Percentiles rank a stretch among this genome's conserved stretches.
These are phyloP conservation scores for Tardiomyces blankii DNA, from an alignment of 1,139 yeast species.

Conservation along the genomic window DNA sequence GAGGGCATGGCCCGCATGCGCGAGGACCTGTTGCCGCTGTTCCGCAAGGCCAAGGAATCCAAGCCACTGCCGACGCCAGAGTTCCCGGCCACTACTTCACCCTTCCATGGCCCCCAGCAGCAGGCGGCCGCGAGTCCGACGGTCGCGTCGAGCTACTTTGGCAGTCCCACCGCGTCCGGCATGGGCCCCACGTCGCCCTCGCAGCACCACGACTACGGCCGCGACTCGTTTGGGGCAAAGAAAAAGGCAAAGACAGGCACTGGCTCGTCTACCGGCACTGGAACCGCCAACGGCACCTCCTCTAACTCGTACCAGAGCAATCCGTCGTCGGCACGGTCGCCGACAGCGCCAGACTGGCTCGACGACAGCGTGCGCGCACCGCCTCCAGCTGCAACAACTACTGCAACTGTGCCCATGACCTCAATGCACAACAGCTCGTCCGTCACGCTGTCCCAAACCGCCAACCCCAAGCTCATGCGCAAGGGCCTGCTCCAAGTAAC, in stretches of 20 bases:
- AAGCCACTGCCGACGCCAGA: slow-evolving; percentile 35
- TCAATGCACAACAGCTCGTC: not conserved
- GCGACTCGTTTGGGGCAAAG: not conserved
- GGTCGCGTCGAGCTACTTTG: not conserved
- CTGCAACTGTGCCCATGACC: not conserved
- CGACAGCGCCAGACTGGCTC: not conserved
- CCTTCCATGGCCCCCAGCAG: slow-evolving; percentile 3
- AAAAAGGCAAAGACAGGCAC: not conserved
- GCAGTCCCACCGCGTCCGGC: slow-evolving; percentile 5
- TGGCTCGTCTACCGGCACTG: too few species aligned
- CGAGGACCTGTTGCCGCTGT: slow-evolving; percentile 31
- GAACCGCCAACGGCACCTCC: too few species aligned
- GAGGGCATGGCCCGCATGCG: slow-evolving; percentile 26
- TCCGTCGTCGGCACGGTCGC: not conserved
- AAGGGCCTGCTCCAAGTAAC: not conserved
- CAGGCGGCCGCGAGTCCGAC: not conserved
- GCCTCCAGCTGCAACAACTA: not conserved
- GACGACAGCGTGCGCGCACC: not conserved
- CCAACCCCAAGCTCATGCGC: not conserved
- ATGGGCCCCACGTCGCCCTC: slow-evolving; percentile 2
- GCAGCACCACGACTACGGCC: not conserved
- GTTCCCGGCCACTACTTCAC: not conserved
- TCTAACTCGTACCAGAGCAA: too few species aligned
- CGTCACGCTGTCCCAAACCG: not conserved
- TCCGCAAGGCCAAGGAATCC: slow-evolving; percentile 29